Conservation (phyloP, 768 basidiomycete species). For the Lactarius vividus region DNA sequence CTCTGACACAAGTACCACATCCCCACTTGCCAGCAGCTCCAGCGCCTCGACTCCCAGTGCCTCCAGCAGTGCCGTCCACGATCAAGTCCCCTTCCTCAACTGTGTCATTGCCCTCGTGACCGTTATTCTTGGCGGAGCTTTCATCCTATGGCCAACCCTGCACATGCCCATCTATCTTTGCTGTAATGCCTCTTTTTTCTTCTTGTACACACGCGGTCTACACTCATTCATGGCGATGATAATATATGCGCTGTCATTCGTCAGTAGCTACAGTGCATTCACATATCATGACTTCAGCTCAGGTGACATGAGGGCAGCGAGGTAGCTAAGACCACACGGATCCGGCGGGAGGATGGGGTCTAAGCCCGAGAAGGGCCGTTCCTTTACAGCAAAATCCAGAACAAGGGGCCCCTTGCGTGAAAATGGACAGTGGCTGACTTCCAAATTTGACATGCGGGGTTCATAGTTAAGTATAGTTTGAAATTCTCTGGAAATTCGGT, state of each 20-base stretch:
- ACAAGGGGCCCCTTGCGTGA: too few relatives aligned
- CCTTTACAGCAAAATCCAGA: neutral
- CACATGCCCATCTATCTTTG: neutral
- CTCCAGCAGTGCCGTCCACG: neutral
- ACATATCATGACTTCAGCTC: neutral
- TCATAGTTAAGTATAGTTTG: too few relatives aligned
- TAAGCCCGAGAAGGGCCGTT: neutral
- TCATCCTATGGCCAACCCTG: neutral
- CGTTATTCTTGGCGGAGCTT: constrained; percentile 2
- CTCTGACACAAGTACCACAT: too few relatives aligned
- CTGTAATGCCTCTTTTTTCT: too few relatives aligned
- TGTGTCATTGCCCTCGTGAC: constrained; percentile 1
- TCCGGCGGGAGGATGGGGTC: neutral
- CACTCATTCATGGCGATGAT: neutral
- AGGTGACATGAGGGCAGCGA: neutral
- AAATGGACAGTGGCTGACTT: too few relatives aligned
- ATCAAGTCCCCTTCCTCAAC: constrained; percentile 8
- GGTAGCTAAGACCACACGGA: neutral
- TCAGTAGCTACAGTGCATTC: neutral
- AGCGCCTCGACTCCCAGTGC: neutral
- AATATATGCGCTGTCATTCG: neutral
- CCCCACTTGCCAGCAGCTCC: neutral
- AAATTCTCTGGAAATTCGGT: too few relatives aligned
- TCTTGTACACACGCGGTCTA: neutral
- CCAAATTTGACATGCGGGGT: too few relatives aligned